Evolutionary conservation across 805 yeast species (phyloP), one percentile per base, ranked within the genome.

Genomic region (Myxozyma neglecta): DNA sequence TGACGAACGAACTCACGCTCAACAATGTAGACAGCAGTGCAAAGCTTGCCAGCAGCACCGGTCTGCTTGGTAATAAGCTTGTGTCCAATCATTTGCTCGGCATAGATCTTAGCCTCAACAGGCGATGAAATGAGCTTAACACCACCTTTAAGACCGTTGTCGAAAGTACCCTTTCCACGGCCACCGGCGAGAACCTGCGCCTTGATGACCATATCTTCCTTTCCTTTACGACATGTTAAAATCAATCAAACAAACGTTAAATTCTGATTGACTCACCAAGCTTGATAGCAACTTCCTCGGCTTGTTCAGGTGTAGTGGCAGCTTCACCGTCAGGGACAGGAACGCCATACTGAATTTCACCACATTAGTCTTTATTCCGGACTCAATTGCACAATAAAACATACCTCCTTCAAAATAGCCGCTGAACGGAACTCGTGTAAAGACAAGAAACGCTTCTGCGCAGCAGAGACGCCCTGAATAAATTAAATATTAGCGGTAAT

Each of bases 121-220:
- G 97, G 86, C 60, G 92, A 81, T 61, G 86, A 81, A 70, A 90
- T 89, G 78, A 94, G 82, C 80, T 90, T 88, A 72, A 94, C 97
- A 81, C 99, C 99, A 55, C 97, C 96, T 80, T 93, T 86, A 75
- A 90, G 85, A 56, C 99, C 99, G 71, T 86, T 86, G 79, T 92
- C 97, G 69, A 94, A 92, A 78, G 90, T 92, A 67, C 99, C 99
- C 79, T 94, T 94, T 79, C 99, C 99, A 80, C 99, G 87, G 74
- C 99, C 99, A 80, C 99, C 99, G 62, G 99, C 92, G 73, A 94
- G 83, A 53, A 97, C 97, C 81, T 94, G 99, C 65, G 99, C 99
- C 82, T 94, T 94, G 77, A 94, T 83, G 67, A 94, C 99, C 77
- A 94, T 81, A 71, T 89, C 96, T 72, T 86, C 85, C 68, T 89